Evolutionary conservation across 371 early-diverging fungal genomes (phyloP), one percentile per base, ranked within the genome.

Genomic region (Rhizopus sp.): DNA sequence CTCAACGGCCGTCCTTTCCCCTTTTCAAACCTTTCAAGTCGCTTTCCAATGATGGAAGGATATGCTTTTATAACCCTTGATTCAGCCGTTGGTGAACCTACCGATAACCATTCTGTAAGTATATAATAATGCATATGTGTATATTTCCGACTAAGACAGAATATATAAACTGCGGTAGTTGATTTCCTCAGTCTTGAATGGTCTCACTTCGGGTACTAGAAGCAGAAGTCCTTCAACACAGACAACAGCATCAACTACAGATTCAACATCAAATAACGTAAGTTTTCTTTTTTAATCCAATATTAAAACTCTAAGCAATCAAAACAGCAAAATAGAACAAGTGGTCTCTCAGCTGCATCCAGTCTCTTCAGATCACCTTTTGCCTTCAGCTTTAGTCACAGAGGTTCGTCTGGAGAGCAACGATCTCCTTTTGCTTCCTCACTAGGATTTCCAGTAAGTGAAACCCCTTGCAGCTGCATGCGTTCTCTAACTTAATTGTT

Each of bases 1-100:
- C 39, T 39, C 8, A 13, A 13, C 39, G 16, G 50, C 0, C 55
- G 55, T 34, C 41, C 41, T 45, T 9, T 45, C n/a, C 46, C 44
- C n/a, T 44, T 32, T 7, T 5, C 30, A 33, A 23, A 23, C 23
- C 23, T 23, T 23, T 39, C 54, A 7, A 54, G 58, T 13, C 50
- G 72, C 40, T 54, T 63, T 4, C 72, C 72, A 30, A 61, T 69
- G 62, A 69, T 78, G 71, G 78, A 78, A 66, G 78, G 78, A 16
- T 75, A 75, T 46, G 71, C 78, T 42, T 69, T 78, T 38, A 78
- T 78, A 42, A 75, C 78, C 3, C 47, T 78, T 4, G 78, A 78
- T 35, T 64, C 72, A 0, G 60, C 56, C 7, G 31, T 71, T 23
- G 44, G 58, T 7, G 72, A 71, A 46, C 52, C 71, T 23, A 65